phyloP scores from a whole-genome alignment of 345 rosid species.

The Turritis glabra region DNA sequence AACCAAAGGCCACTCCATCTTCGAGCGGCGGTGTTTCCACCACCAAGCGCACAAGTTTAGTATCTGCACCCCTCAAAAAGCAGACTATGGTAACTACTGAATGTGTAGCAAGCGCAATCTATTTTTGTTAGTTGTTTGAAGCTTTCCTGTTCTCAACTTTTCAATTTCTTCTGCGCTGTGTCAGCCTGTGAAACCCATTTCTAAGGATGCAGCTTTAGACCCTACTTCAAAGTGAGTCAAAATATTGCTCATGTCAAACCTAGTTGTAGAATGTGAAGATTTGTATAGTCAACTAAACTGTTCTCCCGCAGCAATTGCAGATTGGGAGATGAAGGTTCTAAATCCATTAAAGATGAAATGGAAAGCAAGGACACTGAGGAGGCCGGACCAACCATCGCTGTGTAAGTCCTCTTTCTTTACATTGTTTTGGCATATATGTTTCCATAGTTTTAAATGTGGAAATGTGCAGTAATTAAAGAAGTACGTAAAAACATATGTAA shows the following conservation, averaged over 20 bases:
- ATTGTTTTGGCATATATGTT: neutral
- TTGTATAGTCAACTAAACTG: constrained; percentile 12
- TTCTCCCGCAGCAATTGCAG: constrained; percentile 15
- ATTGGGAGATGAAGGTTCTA: constrained; percentile 32
- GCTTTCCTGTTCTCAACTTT: constrained; percentile 21
- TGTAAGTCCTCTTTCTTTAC: constrained; percentile 24
- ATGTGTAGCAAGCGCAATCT: neutral
- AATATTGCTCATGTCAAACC: neutral
- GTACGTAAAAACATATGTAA: neutral
- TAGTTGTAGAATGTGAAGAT: neutral
- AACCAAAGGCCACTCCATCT: constrained; percentile 27
- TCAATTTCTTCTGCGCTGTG: neutral
- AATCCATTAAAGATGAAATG: constrained; percentile 14
- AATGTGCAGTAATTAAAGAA: neutral
- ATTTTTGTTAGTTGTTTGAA: neutral
- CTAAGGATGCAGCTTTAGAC: constrained; percentile 41
- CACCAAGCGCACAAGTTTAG: constrained; percentile 41
- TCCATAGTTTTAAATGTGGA: neutral
- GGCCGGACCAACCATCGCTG: neutral
- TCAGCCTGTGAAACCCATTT: constrained; percentile 51
- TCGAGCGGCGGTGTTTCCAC: constrained; percentile 33
- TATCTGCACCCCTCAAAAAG: constrained; percentile 39
- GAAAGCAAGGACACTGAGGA: constrained; percentile 25
- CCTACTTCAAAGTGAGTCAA: constrained; percentile 54
- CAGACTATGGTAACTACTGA: constrained; percentile 46